phyloP scores from a whole-genome alignment of 768 basidiomycete genomes.

The Neoboletus subvelutipes region DNA sequence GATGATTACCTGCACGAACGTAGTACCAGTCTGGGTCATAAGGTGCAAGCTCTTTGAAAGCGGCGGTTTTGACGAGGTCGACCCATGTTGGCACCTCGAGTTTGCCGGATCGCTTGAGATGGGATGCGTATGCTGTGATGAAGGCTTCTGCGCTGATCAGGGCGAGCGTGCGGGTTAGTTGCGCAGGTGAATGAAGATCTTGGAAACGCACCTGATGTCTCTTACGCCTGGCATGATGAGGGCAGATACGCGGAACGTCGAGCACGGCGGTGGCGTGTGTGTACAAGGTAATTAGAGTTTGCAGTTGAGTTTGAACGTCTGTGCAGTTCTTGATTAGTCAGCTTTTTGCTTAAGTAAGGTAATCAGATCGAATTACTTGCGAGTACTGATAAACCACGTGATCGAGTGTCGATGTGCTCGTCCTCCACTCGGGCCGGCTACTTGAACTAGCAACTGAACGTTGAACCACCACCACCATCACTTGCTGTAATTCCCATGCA shows the following conservation, averaged over 20 bases:
- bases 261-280: slow-evolving; percentile 52
- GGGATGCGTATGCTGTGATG: slow-evolving; percentile 91
- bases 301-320: slow-evolving; percentile 36
- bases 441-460: neutral
- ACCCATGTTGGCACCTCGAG: slow-evolving; percentile 99
- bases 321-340: slow-evolving; percentile 46
- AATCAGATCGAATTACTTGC: no score
- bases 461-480: neutral
- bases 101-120: slow-evolving; percentile 98
- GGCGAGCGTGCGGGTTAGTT: neutral
- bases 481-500: neutral
- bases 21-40: slow-evolving; percentile 99
- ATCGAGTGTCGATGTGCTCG: no score
- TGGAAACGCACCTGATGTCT: slow-evolving; percentile 61
- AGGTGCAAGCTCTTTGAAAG: slow-evolving; percentile 97
- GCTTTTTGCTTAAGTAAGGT: neutral
- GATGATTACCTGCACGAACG: slow-evolving; percentile 85
- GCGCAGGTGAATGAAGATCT: neutral
- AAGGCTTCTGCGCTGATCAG: slow-evolving; percentile 81
- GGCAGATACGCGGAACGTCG: slow-evolving; percentile 40
- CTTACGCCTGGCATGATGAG: slow-evolving; percentile 73
- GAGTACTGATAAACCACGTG: no score
- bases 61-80: slow-evolving; percentile 97
- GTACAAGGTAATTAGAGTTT: slow-evolving; percentile 38
- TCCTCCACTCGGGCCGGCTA: neutral